These are phyloP conservation scores for Solanum neorickii DNA, from an alignment of 257 asterid species.

Conservation along the genomic window DNA sequence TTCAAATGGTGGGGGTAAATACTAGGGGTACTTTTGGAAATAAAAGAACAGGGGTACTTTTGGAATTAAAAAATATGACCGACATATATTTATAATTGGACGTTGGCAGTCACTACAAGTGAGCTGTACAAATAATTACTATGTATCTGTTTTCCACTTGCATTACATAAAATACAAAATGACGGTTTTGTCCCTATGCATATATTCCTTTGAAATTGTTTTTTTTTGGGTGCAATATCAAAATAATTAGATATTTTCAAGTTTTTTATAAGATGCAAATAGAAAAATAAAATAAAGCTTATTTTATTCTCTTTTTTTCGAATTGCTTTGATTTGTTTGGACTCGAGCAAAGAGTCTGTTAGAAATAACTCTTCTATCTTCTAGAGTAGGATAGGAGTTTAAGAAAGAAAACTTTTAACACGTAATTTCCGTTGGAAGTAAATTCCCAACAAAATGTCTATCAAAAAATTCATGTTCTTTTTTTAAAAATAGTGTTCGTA, in stretches of 20 bases:
- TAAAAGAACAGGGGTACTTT: neutral
- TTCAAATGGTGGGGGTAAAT: neutral
- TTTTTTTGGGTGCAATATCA: neutral
- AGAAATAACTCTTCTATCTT: too few relatives aligned
- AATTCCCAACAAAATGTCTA: neutral
- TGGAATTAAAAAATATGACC: neutral
- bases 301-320: too few relatives aligned
- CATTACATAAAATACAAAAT: neutral
- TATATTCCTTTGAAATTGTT: neutral
- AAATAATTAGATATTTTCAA: neutral
- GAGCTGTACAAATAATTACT: slow-evolving; percentile 9
- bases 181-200: slow-evolving; percentile 7
- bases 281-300: neutral
- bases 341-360: neutral
- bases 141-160: neutral
- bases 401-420: too few relatives aligned
- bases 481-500: neutral
- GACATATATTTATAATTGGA: neutral
- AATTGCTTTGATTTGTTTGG: neutral
- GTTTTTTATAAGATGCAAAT: neutral
- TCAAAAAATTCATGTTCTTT: neutral
- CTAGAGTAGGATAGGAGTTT: neutral
- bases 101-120: neutral
- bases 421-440: neutral
- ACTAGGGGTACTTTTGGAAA: neutral